Base-by-base conservation (phyloP, 768 basidiomycete species). In the Russula dissimulans region DNA sequence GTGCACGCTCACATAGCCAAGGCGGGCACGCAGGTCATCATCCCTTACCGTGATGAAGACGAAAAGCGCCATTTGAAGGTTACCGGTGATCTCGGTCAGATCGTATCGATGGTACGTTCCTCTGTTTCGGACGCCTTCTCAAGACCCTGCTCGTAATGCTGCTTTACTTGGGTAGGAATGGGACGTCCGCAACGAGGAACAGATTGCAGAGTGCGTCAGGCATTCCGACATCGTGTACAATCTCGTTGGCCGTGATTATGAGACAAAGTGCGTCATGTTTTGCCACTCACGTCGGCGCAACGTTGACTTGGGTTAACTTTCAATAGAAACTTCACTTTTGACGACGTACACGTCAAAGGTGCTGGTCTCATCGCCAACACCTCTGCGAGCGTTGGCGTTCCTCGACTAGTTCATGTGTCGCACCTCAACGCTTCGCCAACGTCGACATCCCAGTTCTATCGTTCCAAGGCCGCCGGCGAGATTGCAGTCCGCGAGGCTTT, bases 141-240 rank as follows among this genome's bases (percentile, higher is more conserved):
- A 4, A 18, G 9, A 1, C 26, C 42, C 29, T 44, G 39, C 48
- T 15, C 22, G 36, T 11, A 34, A 22, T 15, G 34, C 34, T 36
- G 50, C 49, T 38, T 12, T 57, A 10, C 22, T 32, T 15, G 29
- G 47, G 34, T 64, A 97, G 95, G 95, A 97, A 81, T 97, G 93
- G 92, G 93, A 97, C 70, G 79, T 95, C 50, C 82, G 92, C 59
- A 87, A 91, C 69, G 89, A 92, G 68, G 80, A 84, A 53, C 92
- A 95, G 69, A 97, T 95, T 67, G 90, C 84, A 42, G 95, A 97
- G 71, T 97, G 94, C 72, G 71, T 98, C 60, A 80, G 91, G 65
- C 93, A 97, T 73, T 97, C 95, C 18, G 92, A 98, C 71, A 89
- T 87, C 5, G 97, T 99, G 22, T 97, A 94, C 78, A 98, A 97